phyloP scores from a whole-genome alignment of 768 basidiomycete genomes.

The Sarcodon sp. region DNA sequence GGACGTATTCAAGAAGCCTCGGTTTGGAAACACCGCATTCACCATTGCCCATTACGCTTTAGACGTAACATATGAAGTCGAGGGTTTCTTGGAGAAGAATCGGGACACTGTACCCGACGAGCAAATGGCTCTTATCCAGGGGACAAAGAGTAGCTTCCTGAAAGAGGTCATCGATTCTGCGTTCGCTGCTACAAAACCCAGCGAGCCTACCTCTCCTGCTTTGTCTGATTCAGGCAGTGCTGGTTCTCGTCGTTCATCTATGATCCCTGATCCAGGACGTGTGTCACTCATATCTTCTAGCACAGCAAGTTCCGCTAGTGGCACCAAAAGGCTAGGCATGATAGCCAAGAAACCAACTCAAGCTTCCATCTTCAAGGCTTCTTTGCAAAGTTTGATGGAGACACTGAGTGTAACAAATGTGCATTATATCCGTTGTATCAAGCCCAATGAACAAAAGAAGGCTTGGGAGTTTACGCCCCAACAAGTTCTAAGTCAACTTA shows the following conservation, averaged over 20 bases:
- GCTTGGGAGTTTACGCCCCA: slow-evolving; percentile 97
- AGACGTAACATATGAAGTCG: slow-evolving; percentile 97
- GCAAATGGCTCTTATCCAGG: slow-evolving; percentile 78
- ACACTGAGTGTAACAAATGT: slow-evolving; percentile 96
- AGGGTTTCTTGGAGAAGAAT: slow-evolving; percentile 98
- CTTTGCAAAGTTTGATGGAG: slow-evolving; percentile 89
- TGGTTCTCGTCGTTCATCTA: slow-evolving; percentile 67
- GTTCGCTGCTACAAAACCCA: slow-evolving; percentile 52
- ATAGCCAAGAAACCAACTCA: slow-evolving; percentile 87
- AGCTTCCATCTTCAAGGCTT: slow-evolving; percentile 96
- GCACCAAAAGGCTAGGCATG: slow-evolving; percentile 52
- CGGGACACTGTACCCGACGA: slow-evolving; percentile 98
- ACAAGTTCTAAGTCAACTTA: slow-evolving; percentile 87
- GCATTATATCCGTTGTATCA: slow-evolving; percentile 98
- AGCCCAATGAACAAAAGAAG: slow-evolving; percentile 92
- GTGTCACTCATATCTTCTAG: slow-evolving; percentile 49
- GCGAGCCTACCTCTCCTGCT: slow-evolving; percentile 63
- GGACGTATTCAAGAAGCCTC: slow-evolving; percentile 91
- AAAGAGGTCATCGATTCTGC: slow-evolving; percentile 92
- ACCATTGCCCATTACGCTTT: slow-evolving; percentile 97
- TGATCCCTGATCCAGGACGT: slow-evolving; percentile 83
- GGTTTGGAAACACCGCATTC: slow-evolving; percentile 96
- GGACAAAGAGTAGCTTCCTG: slow-evolving; percentile 85
- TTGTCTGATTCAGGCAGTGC: slow-evolving; percentile 68
- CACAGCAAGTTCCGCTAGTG: slow-evolving; percentile 21